Conservation (phyloP, 1,139 yeast genomes). For the Hyphopichia buzzinii region DNA sequence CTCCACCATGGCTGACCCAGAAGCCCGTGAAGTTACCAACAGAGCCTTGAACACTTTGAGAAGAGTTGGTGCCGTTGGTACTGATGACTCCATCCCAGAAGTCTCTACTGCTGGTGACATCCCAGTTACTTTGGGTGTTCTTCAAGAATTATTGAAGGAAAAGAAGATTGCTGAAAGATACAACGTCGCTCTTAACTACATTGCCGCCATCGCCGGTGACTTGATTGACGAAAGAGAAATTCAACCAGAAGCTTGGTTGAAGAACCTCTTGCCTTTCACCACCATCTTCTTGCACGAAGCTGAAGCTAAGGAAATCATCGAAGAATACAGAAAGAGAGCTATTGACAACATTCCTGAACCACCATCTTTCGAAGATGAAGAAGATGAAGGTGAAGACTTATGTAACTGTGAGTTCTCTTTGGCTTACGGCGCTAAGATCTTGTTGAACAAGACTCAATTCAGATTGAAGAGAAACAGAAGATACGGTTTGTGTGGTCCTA, state of each 20-base stretch:
- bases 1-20: conserved; percentile 98
- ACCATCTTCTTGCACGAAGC: conserved; percentile 93
- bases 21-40: conserved; percentile 96
- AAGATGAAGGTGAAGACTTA: conserved; percentile 99
- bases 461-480: conserved; percentile 99
- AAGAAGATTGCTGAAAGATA: conserved; percentile 77
- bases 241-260: conserved; percentile 89
- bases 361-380: conserved; percentile 96
- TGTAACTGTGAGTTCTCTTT: conserved; percentile 99
- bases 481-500: conserved; percentile 99
- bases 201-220: conserved; percentile 98
- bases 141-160: conserved; percentile 67
- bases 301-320: conserved; percentile 87
- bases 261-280: conserved; percentile 87
- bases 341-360: conserved; percentile 97
- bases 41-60: conserved; percentile 96
- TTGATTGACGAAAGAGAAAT: conserved; percentile 97
- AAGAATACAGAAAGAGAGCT: conserved; percentile 93
- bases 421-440: conserved; percentile 99
- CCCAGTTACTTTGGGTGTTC: conserved; percentile 78
- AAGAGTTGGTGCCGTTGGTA: conserved; percentile 98
- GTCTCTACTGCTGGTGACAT: conserved; percentile 98
- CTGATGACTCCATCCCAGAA: conserved; percentile 88
- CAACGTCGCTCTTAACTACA: conserved; percentile 71
- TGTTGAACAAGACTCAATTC: conserved; percentile 98